These are phyloP conservation scores for Leishmania tarentolae DNA, from an alignment of 208 protist genomes.

Conservation along the genomic window DNA sequence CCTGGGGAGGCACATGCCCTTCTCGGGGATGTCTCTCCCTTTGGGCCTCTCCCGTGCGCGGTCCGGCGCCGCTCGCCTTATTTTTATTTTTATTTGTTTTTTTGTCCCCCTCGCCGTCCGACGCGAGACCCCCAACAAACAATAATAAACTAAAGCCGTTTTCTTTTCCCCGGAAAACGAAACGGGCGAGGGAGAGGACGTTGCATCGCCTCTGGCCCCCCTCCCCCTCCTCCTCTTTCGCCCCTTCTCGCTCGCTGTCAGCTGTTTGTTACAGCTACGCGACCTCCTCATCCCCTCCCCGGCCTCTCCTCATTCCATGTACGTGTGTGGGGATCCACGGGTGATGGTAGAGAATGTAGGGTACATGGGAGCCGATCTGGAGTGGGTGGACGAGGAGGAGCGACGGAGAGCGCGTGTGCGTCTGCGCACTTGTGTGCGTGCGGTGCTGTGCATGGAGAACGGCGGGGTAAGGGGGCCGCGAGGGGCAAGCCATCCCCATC, in stretches of 20 bases:
- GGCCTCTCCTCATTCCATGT: neutral
- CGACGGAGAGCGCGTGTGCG: neutral
- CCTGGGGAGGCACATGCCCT: neutral
- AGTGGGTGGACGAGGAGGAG: neutral
- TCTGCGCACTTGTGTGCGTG: neutral
- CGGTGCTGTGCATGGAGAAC: neutral
- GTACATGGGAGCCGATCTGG: neutral
- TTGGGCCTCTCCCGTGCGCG: neutral
- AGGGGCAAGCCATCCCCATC: neutral
- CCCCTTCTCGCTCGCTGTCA: neutral
- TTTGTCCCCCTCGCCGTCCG: slow-evolving; percentile 18
- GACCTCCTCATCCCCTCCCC: neutral
- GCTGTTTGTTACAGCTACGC: neutral
- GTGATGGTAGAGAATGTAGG: neutral
- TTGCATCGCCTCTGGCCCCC: no score
- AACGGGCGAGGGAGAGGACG: neutral
- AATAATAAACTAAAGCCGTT: neutral
- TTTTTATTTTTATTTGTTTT: slow-evolving; percentile 16
- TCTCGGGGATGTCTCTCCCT: neutral
- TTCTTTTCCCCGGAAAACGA: neutral
- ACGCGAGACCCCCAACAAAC: no score
- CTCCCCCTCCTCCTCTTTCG: neutral
- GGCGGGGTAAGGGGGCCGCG: neutral
- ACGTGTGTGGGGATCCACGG: neutral
- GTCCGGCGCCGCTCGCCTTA: neutral